These are phyloP conservation scores for Dendrothele bispora DNA, from an alignment of 768 basidiomycete genomes.

Conservation along the genomic window DNA sequence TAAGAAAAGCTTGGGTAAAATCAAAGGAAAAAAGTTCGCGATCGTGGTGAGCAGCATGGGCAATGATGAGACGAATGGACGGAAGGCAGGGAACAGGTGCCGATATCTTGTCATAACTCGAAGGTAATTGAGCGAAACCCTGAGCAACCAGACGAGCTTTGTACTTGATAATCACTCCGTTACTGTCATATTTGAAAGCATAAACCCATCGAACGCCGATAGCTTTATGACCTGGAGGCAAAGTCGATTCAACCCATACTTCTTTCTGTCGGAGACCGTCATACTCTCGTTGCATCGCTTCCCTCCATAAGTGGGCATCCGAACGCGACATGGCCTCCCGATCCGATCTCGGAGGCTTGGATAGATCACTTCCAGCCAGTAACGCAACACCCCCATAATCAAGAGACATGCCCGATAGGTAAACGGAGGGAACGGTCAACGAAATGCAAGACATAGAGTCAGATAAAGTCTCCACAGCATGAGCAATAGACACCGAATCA, in stretches of 20 bases:
- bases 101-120: background rate
- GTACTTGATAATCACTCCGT: background rate
- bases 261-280: background rate
- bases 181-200: background rate
- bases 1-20: too few relatives aligned
- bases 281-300: background rate
- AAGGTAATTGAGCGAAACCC: background rate
- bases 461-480: too few relatives aligned
- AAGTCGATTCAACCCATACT: background rate
- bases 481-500: too few relatives aligned
- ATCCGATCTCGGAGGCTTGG: too few relatives aligned
- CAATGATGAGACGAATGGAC: too few relatives aligned
- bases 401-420: too few relatives aligned
- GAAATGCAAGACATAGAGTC: too few relatives aligned
- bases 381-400: too few relatives aligned
- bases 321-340: background rate
- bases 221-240: background rate
- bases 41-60: too few relatives aligned
- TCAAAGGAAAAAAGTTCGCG: too few relatives aligned
- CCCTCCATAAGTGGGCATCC: background rate
- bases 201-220: background rate
- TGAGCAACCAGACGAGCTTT: background rate
- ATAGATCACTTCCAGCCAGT: too few relatives aligned
- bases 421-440: too few relatives aligned
- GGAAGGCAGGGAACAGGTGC: background rate